A percentile compares a stretch with the other conserved stretches of the same genome.
phyloP scores from a whole-genome alignment of 148 eudicot species.

The Fagopyrum homotropicum region DNA sequence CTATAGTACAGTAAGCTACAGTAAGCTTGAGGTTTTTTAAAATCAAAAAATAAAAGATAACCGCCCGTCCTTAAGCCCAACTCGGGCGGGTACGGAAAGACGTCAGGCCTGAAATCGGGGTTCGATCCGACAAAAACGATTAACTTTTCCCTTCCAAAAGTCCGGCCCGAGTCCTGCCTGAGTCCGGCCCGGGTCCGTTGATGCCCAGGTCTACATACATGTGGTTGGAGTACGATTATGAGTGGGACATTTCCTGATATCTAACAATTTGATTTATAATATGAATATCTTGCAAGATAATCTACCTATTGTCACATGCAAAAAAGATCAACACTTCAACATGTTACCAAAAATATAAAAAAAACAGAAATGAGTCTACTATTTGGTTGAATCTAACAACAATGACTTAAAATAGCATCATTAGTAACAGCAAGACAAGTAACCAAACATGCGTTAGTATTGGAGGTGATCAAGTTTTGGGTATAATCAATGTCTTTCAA shows the following conservation, averaged over 20 bases:
- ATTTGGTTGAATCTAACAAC: not conserved
- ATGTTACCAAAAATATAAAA: no score
- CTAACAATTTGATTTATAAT: not conserved
- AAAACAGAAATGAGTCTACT: not conserved
- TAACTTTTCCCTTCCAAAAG: no score
- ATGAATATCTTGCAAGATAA: not conserved
- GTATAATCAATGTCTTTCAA: conserved; percentile 10
- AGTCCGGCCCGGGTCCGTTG: no score
- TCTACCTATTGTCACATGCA: not conserved
- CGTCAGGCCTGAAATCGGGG: no score
- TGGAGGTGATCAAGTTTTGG: conserved; percentile 8
- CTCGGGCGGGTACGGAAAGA: no score
- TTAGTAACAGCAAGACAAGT: not conserved
- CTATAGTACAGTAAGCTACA: no score
- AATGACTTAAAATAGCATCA: conserved; percentile 6
- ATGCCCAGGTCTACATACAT: no score
- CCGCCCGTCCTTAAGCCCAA: no score
- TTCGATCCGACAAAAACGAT: no score
- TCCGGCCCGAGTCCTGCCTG: no score
- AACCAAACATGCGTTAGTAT: conserved; percentile 5
- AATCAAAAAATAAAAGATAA: no score
- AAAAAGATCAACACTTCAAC: not conserved
- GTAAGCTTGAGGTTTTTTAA: no score
- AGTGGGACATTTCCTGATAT: not conserved
- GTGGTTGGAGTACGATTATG: not conserved